Base-by-base conservation (phyloP, 805 yeast species). In the Pichia sporocuriosa region DNA sequence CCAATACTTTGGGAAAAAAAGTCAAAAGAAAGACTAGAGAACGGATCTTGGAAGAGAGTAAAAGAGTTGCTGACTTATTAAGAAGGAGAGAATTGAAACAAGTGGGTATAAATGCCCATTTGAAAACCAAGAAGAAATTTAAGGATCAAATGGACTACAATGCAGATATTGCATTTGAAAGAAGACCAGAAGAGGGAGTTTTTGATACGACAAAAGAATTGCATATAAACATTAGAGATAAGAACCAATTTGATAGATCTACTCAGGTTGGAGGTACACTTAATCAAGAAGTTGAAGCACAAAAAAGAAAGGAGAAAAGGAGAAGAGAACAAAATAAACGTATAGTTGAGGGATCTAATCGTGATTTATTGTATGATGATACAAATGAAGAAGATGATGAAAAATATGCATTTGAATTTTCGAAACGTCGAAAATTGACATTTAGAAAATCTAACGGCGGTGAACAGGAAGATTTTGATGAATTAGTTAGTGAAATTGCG, bases 1-100 rank as follows among this genome's bases (percentile, higher is more conserved):
- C 95, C 11, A 89, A 87, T 53, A 88, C 97, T 0, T 87, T 84
- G 58, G 98, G 97, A 45, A 88, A 89, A 51, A 90, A 90, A 61
- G 96, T 97, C 0, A 85, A 89, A 44, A 65, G 97, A 44, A 87
- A 89, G 56, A 85, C 81, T 2, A 68, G 97, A 43, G 97, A 90
- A 57, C 67, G 93, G 38, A 72, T 84, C 73, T 64, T 87, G 34
- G 84, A 80, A 37, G 95, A 88, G 55, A 83, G 86, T 44, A 73
- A 78, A 51, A 64, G 94, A 25, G 69, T 87, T 19, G 84, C 96
- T 0, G 64, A 80, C 43, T 56, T 90, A 11, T 95, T 88, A 51
- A 83, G 81, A 49, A 68, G 96, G 49, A 67, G 95, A 50, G 94
- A 84, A 49, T 65, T 86, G 57, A 84, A 86, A 54, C 82, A 80